Base-by-base conservation (phyloP, 2,329 filamentous ascomycete species). In the Ophiostoma pallidulum region DNA sequence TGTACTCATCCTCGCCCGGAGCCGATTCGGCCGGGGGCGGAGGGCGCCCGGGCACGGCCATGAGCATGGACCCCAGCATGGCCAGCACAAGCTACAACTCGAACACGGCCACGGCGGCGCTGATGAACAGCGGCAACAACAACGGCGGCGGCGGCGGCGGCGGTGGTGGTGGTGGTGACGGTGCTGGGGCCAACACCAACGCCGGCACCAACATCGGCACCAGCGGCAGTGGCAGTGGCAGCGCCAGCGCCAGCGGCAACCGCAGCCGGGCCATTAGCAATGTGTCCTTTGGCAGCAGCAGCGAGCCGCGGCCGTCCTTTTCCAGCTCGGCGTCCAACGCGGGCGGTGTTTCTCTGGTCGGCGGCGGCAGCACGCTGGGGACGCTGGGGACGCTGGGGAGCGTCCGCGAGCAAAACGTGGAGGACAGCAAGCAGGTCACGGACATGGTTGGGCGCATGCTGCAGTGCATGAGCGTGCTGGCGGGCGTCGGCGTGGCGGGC, bases 381-480 rank as follows among this genome's bases (percentile, higher is more conserved):
- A 38, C 18, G 4, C 18, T 39, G 4, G 35, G 36, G 43, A 45
- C 29, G 50, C 22, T 56, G 53, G 40, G 62, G 46, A 70, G 67
- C 51, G 61, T 73, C 41, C 71, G 73, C 48, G 73, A 80, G 58
- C 75, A 78, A 58, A 79, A 79, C 59, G 68, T 78, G 13, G 77
- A 82, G 61, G 78, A 84, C 58, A 83, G 80, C 41, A 77, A 87
- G 61, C 80, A 92, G 60, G 80, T 97, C 46, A 95, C 92, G 1
- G 90, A 97, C 57, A 95, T 91, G 56, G 90, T 96, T 1, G 92
- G 89, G 0, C 75, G 91, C 43, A 94, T 98, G 87, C 71, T 98
- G 53, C 92, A 98, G 68, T 98, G 92, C 64, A 84, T 97, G 65
- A 91, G 84, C 62, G 89, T 98, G 8, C 72, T 98, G 19, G 86